Evolutionary conservation across 306 rosid genomes (phyloP), one percentile per base, ranked within the genome.

Genomic region (Luffa acutangula): DNA sequence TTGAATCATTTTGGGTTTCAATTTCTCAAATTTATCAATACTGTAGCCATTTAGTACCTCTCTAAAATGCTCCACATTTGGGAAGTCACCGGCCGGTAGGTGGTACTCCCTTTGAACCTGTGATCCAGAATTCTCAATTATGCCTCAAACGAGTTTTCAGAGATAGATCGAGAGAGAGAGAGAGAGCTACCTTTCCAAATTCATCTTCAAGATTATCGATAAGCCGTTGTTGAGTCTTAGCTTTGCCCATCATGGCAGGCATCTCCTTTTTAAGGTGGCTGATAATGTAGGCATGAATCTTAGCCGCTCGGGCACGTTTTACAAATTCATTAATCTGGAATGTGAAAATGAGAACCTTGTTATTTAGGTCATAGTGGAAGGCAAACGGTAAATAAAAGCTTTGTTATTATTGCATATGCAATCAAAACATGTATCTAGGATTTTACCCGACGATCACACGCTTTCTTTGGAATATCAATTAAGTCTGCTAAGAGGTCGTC

Each of bases 391-490:
- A 67, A 10, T 9, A 11, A 67, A 10, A 20, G 34, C n/a, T 7
- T 76, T 2, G 5, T 13, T 65, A 15, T 56, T 25, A 56, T n/a
- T 65, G n/a, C 42, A 63, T 45, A 72, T 9, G 37, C 49, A 4
- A 41, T 62, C 65, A 25, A 13, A 72, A 48, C 59, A 49, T 33
- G 60, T 10, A 72, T 34, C 7, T 14, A 9, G 34, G 31, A 56
- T 60, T 86, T 49, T 89, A 94, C 97, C 85, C 90, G 86, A 25
- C 94, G 97, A 81, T 95, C 99, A 3, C 97, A 91, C 11, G 99
- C 90, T 82, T 95, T 95, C 87, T 90, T 93, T 33, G 97, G 97
- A 79, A 93, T 88, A 80, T 95, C 96, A 73, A 85, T 84, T 87
- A 95, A 85, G 81, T 95, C 97, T 17, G 96, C 79, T 13, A 95